Evolutionary conservation across 805 yeast species (phyloP).

Genomic region (Jamesozyma gamospora): DNA sequence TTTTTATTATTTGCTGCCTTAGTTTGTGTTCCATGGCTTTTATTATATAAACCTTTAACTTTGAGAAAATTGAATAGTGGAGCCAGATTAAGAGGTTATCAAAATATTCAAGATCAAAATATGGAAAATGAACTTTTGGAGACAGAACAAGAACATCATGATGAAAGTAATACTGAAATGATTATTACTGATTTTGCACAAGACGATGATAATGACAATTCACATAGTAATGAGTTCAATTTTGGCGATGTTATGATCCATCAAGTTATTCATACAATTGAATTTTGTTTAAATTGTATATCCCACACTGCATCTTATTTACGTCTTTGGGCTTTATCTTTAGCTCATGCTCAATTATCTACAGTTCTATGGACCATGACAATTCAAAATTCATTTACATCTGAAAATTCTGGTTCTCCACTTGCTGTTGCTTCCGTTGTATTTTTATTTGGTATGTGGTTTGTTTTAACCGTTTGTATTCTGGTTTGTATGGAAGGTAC

Average conservation of each 20-base stretch:
- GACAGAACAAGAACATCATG: conserved; percentile 1
- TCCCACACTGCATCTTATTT: conserved; percentile 97
- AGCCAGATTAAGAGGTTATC: conserved; percentile 29
- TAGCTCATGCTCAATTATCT: conserved; percentile 94
- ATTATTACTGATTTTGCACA: conserved; percentile 36
- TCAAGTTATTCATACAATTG: conserved; percentile 95
- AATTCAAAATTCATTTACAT: conserved; percentile 62
- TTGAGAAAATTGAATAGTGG: conserved; percentile 47
- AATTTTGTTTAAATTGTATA: conserved; percentile 92
- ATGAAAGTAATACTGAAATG: conserved; percentile 36
- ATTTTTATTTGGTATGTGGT: conserved; percentile 88
- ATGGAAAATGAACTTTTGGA: conserved; percentile 22
- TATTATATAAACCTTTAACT: conserved; percentile 73
- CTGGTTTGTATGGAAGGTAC: conserved; percentile 98
- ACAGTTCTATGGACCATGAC: conserved; percentile 97
- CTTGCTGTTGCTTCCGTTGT: conserved; percentile 68
- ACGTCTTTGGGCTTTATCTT: conserved; percentile 93
- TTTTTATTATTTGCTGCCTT: conserved; percentile 66
- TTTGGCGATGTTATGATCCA: conserved; percentile 95
- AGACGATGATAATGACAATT: conserved; percentile 32
- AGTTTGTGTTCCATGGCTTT: conserved; percentile 85
- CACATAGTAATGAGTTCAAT: conserved; percentile 43
- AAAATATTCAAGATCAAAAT: conserved; percentile 30
- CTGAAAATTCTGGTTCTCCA: conserved; percentile 37
- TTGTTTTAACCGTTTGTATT: conserved; percentile 78